Conservation (phyloP, 176 grass and related monocot genomes). For the Musa itinerans region DNA sequence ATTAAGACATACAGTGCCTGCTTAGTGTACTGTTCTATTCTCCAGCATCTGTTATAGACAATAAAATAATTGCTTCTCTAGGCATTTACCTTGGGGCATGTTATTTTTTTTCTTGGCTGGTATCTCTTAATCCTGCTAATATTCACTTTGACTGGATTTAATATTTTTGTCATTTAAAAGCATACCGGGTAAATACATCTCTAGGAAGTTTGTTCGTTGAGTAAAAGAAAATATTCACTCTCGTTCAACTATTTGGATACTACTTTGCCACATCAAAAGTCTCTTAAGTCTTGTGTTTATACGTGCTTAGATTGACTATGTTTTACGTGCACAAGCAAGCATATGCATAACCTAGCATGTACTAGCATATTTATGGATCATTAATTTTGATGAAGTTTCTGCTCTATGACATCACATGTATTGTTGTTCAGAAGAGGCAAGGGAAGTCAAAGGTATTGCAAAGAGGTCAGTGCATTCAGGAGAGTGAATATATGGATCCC, state of each 20-base stretch:
- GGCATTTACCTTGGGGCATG: neutral
- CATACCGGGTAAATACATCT: neutral
- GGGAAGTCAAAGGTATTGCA: slow-evolving; percentile 36
- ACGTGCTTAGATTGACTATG: neutral
- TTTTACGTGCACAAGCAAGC: too few relatives aligned
- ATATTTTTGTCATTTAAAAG: neutral
- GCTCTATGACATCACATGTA: neutral
- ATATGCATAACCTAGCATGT: neutral
- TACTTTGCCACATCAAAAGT: neutral
- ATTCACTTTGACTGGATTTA: neutral
- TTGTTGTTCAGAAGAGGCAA: slow-evolving; percentile 53
- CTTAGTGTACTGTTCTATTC: neutral
- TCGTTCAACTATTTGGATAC: neutral
- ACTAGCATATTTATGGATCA: neutral
- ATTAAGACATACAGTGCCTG: neutral
- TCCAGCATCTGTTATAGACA: neutral
- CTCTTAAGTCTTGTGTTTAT: neutral
- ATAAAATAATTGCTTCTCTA: neutral
- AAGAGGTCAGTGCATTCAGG: slow-evolving; percentile 47
- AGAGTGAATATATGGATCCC: slow-evolving; percentile 89
- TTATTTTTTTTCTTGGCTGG: neutral
- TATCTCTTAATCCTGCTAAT: neutral
- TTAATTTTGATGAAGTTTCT: neutral
- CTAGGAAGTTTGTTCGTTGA: neutral
- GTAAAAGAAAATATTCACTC: neutral